Evolutionary conservation across 352 stramenopile genomes (phyloP).

Genomic region (Phytophthora ramorum): DNA sequence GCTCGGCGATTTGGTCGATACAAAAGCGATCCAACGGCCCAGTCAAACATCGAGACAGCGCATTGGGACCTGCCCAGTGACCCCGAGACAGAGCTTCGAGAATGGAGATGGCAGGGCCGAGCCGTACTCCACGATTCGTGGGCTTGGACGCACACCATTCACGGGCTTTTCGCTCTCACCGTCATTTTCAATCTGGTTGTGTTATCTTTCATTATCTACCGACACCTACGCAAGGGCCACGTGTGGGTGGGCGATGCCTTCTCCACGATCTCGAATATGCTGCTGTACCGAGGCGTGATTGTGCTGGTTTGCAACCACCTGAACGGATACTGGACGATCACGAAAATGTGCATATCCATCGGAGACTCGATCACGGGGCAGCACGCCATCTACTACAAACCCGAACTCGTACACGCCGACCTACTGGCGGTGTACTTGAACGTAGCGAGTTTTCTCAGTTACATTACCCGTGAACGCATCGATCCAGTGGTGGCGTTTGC

Average conservation of each 20-base stretch:
- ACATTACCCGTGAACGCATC: conserved; percentile 27
- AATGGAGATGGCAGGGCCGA: conserved; percentile 34
- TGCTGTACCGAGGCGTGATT: conserved; percentile 38
- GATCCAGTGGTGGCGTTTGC: conserved; percentile 37
- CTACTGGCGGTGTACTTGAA: conserved; percentile 45
- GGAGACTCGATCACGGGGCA: conserved; percentile 22
- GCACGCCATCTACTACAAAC: conserved; percentile 34
- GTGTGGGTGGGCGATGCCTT: conserved; percentile 56
- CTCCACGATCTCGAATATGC: conserved; percentile 34
- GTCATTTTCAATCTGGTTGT: conserved; percentile 35
- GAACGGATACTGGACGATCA: conserved; percentile 45
- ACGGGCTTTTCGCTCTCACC: conserved; percentile 32
- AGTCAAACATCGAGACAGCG: conserved; percentile 46
- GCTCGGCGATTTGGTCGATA: conserved; percentile 43
- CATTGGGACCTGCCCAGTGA: conserved; percentile 34
- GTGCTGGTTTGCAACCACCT: conserved; percentile 37
- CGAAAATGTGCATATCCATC: conserved; percentile 32
- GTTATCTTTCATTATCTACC: conserved; percentile 40
- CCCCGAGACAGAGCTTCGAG: conserved; percentile 19
- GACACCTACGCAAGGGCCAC: conserved; percentile 29
- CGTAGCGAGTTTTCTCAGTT: conserved; percentile 21
- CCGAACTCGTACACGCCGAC: conserved; percentile 40
- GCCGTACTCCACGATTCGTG: conserved; percentile 48
- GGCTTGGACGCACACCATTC: conserved; percentile 48
- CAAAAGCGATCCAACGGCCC: conserved; percentile 29